Conservation (phyloP, 2,329 filamentous ascomycete species). For the Didymella sp. region DNA sequence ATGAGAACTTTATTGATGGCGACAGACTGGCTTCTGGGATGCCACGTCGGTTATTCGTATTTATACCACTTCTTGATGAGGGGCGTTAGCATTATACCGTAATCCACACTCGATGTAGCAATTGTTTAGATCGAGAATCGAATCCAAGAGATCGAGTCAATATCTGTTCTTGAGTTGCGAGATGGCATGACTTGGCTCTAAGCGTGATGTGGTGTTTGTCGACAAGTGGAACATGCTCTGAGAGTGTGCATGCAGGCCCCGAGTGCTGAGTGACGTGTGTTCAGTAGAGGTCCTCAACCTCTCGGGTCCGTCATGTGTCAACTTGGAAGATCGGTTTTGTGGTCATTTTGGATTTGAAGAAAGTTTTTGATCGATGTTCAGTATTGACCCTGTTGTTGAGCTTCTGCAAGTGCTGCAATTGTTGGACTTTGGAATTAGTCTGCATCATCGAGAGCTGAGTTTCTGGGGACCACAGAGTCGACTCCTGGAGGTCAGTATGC, state of each 20-base stretch:
- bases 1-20: background rate
- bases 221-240: no score
- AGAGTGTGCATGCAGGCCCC: no score
- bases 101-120: constrained; percentile 30
- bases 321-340: no score
- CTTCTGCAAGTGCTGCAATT: background rate
- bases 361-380: no score
- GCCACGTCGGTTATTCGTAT: constrained; percentile 38
- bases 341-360: no score
- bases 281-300: no score
- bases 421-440: no score
- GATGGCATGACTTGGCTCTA: no score
- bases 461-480: background rate
- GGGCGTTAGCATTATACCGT: constrained; percentile 49
- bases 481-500: background rate
- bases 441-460: background rate
- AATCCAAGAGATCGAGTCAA: constrained; percentile 34
- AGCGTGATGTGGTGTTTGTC: no score
- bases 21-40: constrained; percentile 20
- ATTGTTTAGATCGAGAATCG: constrained; percentile 33
- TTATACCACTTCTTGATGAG: constrained; percentile 32
- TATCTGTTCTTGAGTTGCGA: background rate
- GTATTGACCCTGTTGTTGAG: no score
- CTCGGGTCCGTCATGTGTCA: no score
- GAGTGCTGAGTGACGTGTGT: no score